Base-by-base conservation (phyloP, 805 yeast genomes). In the Candida xiaguanensis region DNA sequence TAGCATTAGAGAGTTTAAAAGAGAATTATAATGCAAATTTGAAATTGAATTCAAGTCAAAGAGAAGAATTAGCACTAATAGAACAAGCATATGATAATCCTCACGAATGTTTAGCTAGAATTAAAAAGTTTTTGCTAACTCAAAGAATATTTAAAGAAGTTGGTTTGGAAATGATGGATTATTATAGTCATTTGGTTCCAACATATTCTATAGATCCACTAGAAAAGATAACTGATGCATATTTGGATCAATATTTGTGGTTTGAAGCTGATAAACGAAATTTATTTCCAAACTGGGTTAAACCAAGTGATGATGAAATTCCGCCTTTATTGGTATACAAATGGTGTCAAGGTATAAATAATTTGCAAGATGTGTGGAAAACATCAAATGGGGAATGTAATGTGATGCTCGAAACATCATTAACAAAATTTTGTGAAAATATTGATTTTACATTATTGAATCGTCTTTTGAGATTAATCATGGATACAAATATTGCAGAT, bases 51-150 rank as follows among this genome's bases (percentile, higher is more conserved):
- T 82, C 95, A 5, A 69, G 82, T 7, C 96, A 93, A 59, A 73
- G 97, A 47, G 97, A 91, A 60, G 99, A 93, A 52, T 65, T 93
- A 44, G 93, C 96, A 0, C 67, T 91, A 45, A 88, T 93, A 34
- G 99, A 93, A 55, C 95, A 89, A 53, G 98, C 98, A 0, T 93
- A 88, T 56, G 99, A 93, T 53, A 87, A 88, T 50, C 99, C 99
- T 0, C 95, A 89, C 57, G 98, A 95, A 54, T 83, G 90, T 45
- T 67, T 93, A 42, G 84, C 83, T 12, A 76, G 96, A 45, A 77
- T 93, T 40, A 93, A 93, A 61, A 82, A 83, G 51, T 80, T 82
- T 31, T 62, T 93, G 34, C 65, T 89, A 41, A 85, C 96, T 0
- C 96, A 90, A 58, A 72, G 98, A 45, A 93, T 88, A 8, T 93